Conservation (phyloP, 2,329 filamentous ascomycete genomes). For the Microcera coccophila region DNA sequence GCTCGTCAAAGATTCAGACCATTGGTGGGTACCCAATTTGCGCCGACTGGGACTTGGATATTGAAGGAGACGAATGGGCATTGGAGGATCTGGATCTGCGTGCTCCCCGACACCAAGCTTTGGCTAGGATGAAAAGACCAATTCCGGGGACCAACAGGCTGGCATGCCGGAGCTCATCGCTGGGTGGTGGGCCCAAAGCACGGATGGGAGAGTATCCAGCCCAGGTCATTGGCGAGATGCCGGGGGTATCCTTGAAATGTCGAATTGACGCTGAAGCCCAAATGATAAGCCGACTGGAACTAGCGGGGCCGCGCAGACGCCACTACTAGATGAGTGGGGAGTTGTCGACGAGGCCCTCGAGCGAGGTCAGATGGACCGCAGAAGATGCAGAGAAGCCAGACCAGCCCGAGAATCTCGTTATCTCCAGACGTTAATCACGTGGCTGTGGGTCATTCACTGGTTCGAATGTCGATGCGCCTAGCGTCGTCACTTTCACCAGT, state of each 20-base stretch:
- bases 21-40: too few species aligned
- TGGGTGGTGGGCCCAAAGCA: slow-evolving; percentile 12
- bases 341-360: background rate
- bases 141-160: slow-evolving; percentile 21
- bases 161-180: slow-evolving; percentile 20
- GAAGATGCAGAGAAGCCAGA: background rate
- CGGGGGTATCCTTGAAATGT: slow-evolving; percentile 7
- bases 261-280: slow-evolving; percentile 5
- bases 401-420: background rate
- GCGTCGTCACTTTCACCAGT: too few species aligned
- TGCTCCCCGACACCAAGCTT: slow-evolving; percentile 15
- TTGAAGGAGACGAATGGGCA: slow-evolving; percentile 8
- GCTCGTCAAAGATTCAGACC: background rate
- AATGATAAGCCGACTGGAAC: slow-evolving; percentile 16
- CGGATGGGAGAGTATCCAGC: slow-evolving; percentile 7
- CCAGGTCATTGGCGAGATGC: slow-evolving; percentile 13
- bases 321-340: background rate
- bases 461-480: too few species aligned
- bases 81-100: slow-evolving; percentile 21
- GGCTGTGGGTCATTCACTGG: background rate
- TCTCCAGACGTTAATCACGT: background rate
- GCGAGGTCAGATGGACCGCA: background rate
- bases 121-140: slow-evolving; percentile 6
- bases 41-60: too few species aligned
- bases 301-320: slow-evolving; percentile 4